Percentiles rank a stretch among this genome's conserved stretches.
These are phyloP conservation scores for Chenopodium berlandieri DNA, from an alignment of 148 eudicot species.

Conservation along the genomic window DNA sequence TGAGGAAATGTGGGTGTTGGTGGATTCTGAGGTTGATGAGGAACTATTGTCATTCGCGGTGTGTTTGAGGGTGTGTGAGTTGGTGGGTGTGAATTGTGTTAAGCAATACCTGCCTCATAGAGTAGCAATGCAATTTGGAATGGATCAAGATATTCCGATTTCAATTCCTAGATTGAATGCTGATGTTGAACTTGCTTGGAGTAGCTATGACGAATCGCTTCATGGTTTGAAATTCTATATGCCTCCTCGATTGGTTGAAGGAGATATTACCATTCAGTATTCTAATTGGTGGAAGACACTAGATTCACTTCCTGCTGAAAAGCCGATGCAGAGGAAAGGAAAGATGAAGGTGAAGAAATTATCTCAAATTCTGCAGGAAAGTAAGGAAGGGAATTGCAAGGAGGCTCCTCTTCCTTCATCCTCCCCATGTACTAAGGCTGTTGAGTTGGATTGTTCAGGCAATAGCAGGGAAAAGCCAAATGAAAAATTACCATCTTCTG, in stretches of 20 bases:
- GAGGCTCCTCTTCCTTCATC: background rate
- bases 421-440: background rate
- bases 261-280: slow-evolving; percentile 11
- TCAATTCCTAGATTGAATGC: background rate
- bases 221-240: background rate
- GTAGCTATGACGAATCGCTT: slow-evolving; percentile 4
- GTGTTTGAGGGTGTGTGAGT: slow-evolving; percentile 38
- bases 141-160: slow-evolving; percentile 51
- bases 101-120: slow-evolving; percentile 56
- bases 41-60: slow-evolving; percentile 20
- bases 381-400: background rate
- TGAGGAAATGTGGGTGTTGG: slow-evolving; percentile 16
- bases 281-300: background rate
- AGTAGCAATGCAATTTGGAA: slow-evolving; percentile 57
- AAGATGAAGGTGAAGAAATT: background rate
- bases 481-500: background rate
- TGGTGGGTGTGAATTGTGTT: slow-evolving; percentile 38
- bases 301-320: background rate
- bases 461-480: too few species aligned
- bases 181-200: background rate
- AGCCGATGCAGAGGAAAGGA: background rate
- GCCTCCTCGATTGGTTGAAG: slow-evolving; percentile 1
- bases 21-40: slow-evolving; percentile 14
- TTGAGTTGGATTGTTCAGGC: background rate
- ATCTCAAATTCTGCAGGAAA: background rate